These are phyloP conservation scores for Hanseniaspora lindneri DNA, from an alignment of 805 yeast genomes.

Conservation along the genomic window DNA sequence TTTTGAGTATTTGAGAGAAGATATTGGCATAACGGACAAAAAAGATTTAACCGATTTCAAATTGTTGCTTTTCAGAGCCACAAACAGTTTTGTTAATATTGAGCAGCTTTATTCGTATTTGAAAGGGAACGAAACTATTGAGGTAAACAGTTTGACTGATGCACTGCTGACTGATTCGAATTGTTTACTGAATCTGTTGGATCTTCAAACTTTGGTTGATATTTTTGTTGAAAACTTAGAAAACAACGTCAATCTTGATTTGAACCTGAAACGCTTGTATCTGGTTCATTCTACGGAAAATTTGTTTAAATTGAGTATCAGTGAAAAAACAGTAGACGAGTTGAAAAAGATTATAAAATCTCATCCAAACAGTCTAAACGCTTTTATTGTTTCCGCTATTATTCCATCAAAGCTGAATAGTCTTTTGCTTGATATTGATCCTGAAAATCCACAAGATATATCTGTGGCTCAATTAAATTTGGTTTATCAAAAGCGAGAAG, in stretches of 20 bases:
- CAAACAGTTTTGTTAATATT: not conserved
- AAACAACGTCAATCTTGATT: not conserved
- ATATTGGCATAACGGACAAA: not conserved
- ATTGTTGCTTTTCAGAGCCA: constrained; percentile 5
- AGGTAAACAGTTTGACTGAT: not conserved
- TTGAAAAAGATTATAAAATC: not conserved
- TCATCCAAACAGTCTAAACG: not conserved
- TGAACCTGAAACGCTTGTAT: not conserved
- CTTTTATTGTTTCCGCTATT: not conserved
- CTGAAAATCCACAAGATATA: not conserved
- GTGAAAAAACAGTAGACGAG: not conserved
- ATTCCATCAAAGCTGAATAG: not conserved
- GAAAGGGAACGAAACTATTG: not conserved
- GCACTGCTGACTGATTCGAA: not conserved
- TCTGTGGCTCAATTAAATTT: not conserved
- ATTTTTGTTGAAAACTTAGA: not conserved
- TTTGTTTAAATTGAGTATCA: not conserved
- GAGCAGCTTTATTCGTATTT: not conserved
- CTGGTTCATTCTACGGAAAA: not conserved
- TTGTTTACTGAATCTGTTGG: not conserved
- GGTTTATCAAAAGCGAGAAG: not conserved
- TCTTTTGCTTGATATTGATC: not conserved
- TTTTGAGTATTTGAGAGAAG: not conserved
- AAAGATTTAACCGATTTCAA: not conserved
- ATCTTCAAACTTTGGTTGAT: not conserved